Percentiles rank a stretch among this genome's conserved stretches.
These are phyloP conservation scores for Aspergillus olivimuriae DNA, from an alignment of 495 filamentous ascomycete species.

Conservation along the genomic window DNA sequence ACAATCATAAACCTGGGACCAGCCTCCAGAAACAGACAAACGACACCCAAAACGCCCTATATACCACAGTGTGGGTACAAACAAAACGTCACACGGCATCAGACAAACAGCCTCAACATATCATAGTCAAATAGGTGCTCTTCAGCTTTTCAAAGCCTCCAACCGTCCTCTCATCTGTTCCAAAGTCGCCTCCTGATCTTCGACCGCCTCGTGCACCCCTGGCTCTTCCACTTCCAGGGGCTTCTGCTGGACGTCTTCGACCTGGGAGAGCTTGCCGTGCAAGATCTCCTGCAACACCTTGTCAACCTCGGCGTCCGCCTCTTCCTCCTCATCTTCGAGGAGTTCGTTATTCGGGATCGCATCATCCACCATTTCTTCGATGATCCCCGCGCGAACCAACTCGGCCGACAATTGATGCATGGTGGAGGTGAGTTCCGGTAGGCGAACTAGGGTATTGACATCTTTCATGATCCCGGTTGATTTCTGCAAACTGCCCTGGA, in stretches of 20 bases:
- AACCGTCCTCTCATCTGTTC: conserved; percentile 88
- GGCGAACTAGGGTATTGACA: conserved; percentile 75
- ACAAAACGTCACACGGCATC: no score
- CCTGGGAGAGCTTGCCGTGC: conserved; percentile 70
- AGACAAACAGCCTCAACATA: no score
- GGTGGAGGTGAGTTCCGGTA: conserved; percentile 82
- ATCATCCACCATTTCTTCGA: conserved; percentile 95
- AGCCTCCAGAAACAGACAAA: conserved; percentile 4
- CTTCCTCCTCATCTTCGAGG: conserved; percentile 75
- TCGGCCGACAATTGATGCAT: conserved; percentile 87
- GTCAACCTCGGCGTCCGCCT: conserved; percentile 86
- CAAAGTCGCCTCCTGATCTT: conserved; percentile 79
- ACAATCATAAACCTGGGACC: conserved; percentile 5
- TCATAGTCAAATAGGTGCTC: neutral
- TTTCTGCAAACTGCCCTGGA: conserved; percentile 84
- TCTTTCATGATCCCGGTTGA: conserved; percentile 94
- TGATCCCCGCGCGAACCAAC: conserved; percentile 88
- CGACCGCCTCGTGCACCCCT: conserved; percentile 20
- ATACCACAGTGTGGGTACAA: no score
- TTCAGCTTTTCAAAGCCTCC: conserved; percentile 85
- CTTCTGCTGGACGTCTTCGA: conserved; percentile 47
- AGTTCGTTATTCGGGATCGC: conserved; percentile 65
- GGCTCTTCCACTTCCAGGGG: conserved; percentile 44
- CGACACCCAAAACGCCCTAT: conserved; percentile 15
- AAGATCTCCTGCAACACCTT: conserved; percentile 87